Evolutionary conservation across 257 asterid species (phyloP).

Genomic region (Linderniella brevidens): DNA sequence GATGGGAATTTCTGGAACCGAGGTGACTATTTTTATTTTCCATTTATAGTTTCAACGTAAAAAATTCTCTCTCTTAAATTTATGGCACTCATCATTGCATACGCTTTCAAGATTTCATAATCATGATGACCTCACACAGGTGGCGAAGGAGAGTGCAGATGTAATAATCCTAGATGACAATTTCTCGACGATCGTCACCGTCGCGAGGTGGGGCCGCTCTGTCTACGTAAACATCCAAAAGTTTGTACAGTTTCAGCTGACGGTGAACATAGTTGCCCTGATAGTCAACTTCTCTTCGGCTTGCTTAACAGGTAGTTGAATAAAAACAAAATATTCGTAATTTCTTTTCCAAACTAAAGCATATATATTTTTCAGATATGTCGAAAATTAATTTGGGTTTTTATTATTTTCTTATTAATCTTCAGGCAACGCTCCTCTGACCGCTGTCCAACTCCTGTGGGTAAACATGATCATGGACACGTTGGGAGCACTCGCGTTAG

Average conservation of each 20-base stretch:
- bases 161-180: slow-evolving; percentile 88
- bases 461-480: slow-evolving; percentile 99
- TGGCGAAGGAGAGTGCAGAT: slow-evolving; percentile 98
- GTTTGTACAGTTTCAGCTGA: slow-evolving; percentile 90
- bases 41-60: not conserved
- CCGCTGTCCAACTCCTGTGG: slow-evolving; percentile 96
- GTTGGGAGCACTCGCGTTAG: slow-evolving; percentile 93
- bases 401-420: not conserved
- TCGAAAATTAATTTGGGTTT: not conserved
- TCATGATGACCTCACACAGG: slow-evolving; percentile 18
- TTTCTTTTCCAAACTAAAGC: not conserved
- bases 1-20: slow-evolving; percentile 93
- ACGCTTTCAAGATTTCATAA: too few relatives aligned
- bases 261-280: slow-evolving; percentile 88
- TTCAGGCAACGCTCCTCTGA: slow-evolving; percentile 81
- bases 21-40: slow-evolving; percentile 25
- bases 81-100: too few relatives aligned
- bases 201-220: slow-evolving; percentile 98
- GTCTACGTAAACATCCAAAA: slow-evolving; percentile 86
- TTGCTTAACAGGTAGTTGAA: slow-evolving; percentile 60
- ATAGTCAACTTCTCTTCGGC: slow-evolving; percentile 91
- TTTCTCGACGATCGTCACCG: slow-evolving; percentile 92
- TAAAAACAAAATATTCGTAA: too few relatives aligned
- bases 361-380: too few relatives aligned
- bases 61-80: too few relatives aligned